These are phyloP conservation scores for Pseudocercospora macadamiae DNA, from an alignment of 2,329 filamentous ascomycete species.

Conservation along the genomic window DNA sequence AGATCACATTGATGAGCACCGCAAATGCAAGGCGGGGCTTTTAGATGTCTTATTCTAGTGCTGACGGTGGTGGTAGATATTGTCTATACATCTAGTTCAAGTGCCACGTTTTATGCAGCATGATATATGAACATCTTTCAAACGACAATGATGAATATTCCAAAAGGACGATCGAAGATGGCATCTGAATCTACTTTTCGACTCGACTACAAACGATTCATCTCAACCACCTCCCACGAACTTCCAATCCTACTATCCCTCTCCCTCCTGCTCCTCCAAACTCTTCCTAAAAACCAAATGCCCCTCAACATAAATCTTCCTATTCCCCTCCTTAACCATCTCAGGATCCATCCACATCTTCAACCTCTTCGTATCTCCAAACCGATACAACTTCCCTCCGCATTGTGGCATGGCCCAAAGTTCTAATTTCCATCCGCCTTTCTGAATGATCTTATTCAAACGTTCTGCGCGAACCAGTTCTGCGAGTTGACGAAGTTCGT, in stretches of 20 bases:
- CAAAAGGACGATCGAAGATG: no score
- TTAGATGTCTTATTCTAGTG: background rate
- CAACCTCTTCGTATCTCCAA: background rate
- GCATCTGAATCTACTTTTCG: no score
- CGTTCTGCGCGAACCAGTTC: background rate
- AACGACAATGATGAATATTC: no score
- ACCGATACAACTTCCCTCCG: background rate
- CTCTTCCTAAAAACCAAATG: constrained; percentile 5
- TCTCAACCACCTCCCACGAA: no score
- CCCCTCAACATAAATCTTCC: background rate
- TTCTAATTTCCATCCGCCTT: background rate
- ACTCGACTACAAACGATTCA: no score
- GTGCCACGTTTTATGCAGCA: background rate
- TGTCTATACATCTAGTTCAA: constrained; percentile 1
- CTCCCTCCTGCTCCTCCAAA: no score
- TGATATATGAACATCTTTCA: background rate
- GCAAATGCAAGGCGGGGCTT: constrained; percentile 40
- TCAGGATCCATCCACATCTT: background rate
- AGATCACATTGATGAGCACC: constrained; percentile 71
- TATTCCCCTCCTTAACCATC: background rate
- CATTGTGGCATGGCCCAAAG: constrained; percentile 3
- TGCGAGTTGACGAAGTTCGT: background rate
- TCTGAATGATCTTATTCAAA: background rate
- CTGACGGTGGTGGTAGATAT: background rate
- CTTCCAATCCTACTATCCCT: no score